Base-by-base conservation (phyloP, 1,284 basidiomycete genomes). In the Trametes hirsuta region DNA sequence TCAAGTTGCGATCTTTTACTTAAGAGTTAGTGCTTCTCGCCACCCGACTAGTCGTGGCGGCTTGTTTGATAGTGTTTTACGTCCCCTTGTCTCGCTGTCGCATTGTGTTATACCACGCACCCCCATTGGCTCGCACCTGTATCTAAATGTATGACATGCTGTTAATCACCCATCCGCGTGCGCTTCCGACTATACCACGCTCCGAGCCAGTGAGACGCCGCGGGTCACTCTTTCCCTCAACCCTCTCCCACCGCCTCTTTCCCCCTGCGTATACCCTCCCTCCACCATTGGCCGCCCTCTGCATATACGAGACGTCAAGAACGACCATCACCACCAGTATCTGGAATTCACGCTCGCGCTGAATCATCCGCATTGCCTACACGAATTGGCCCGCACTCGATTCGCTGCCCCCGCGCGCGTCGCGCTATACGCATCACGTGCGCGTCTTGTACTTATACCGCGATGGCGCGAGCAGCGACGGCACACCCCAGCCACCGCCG, bases 361-460 rank as follows among this genome's bases (percentile, higher is more conserved):
- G 58, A 66, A 60, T 66, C 62, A 66, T 64, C 60, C 42, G 9
- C 46, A 55, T 36, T 44, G 51, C 55, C 45, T 25, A 14, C 36
- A 36, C 61, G 58, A 58, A 59, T 58, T 58, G 42, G 15, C 37
- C 24, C 36, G 25, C 48, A 44, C 55, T 41, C 61, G 58, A 65
- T 65, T 65, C 58, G 64, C 61, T 59, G 42, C 52, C 14, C 37
- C 34, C 57, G 55, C 50, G 52, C 50, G 54, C 52, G 53, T 53
- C 36, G 52, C 54, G 41, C 47, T 34, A 25, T 34, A 30, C 11
- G 21, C 47, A 52, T 66, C 66, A 68, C 66, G 66, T 68, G 66
- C 64, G 41, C 30, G 30, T 21, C 53, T 35, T 34, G 51, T 66
- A 64, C 62, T 61, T 64, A 64, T 62, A 64, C 61, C 68, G 64